Evolutionary conservation across 371 early-diverging fungal species (phyloP), one percentile per base, ranked within the genome.

Genomic region (Catenaria anguillulae): DNA sequence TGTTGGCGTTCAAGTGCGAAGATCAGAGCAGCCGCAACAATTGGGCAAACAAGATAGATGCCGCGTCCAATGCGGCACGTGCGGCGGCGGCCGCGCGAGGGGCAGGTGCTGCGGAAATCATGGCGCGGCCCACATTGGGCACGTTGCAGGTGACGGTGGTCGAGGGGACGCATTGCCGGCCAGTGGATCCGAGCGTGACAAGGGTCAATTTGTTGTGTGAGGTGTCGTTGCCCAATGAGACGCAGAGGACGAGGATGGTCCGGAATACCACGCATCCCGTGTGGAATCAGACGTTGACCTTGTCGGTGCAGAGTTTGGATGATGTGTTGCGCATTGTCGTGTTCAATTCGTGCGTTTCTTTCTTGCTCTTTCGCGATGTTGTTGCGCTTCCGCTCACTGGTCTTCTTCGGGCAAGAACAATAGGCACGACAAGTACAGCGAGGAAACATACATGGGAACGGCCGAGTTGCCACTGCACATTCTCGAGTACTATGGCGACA

Each of bases 401-500:
- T n/a, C n/a, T n/a, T n/a, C n/a, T n/a, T n/a, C n/a, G n/a, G n/a
- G n/a, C n/a, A n/a, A n/a, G n/a, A n/a, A n/a, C n/a, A n/a, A n/a
- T n/a, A n/a, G n/a, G n/a, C n/a, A n/a, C 40, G 52, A 50, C 52
- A 50, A 50, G 52, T 50, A 29, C 23, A 29, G 29, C 29, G 29
- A 50, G 31, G 52, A 24, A 19, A 31, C 24, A 10, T 50, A 50
- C 52, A 13, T 50, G 15, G 52, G 52, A 31, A 29, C 52, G 5
- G 31, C 31, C 29, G 31, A 24, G 2, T 12, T 50, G 26, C 52
- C 52, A 31, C 52, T 50, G 52, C 52, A 50, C 52, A 29, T 29
- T 19, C 52, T 50, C 52, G 52, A 50, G 52, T 50, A 50, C 29
- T 50, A 29, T 31, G 52, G 52, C 29, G 29, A 50, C 52, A 26